phyloP scores from a whole-genome alignment of 2,329 filamentous ascomycete genomes.

The Microsporum audouinii region DNA sequence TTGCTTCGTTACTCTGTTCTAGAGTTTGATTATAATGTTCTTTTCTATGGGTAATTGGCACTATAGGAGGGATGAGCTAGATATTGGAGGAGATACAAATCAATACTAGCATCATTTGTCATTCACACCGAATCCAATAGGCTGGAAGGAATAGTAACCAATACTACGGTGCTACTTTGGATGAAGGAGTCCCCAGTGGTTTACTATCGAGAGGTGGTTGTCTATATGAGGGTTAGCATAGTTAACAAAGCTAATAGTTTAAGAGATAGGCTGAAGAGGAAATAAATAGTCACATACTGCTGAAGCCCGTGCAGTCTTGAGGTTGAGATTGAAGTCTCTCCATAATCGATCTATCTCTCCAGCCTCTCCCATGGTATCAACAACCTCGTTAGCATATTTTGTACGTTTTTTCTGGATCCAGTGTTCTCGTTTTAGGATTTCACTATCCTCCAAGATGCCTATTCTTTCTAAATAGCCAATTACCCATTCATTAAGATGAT shows the following conservation, averaged over 20 bases:
- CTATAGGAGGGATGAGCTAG: too few relatives aligned
- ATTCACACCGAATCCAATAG: too few relatives aligned
- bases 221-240: not conserved
- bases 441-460: constrained; percentile 46
- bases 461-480: constrained; percentile 48
- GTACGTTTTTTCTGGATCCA: constrained; percentile 50
- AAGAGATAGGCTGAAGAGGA: not conserved
- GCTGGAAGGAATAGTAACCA: too few relatives aligned
- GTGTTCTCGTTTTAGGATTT: constrained; percentile 50
- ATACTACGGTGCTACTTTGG: too few relatives aligned
- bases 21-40: too few relatives aligned
- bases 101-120: too few relatives aligned
- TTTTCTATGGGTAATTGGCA: too few relatives aligned
- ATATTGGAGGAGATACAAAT: too few relatives aligned
- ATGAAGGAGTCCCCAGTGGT: too few relatives aligned
- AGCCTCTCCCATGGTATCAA: constrained; percentile 50
- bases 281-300: constrained; percentile 25
- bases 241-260: not conserved
- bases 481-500: constrained; percentile 61
- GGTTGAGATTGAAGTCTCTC: constrained; percentile 51
- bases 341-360: constrained; percentile 53
- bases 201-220: not conserved
- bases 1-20: too few relatives aligned
- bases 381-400: constrained; percentile 51
- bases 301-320: constrained; percentile 47